Evolutionary conservation across 1,284 basidiomycete species (phyloP).

Genomic region (Cryptococcus amylolentus): DNA sequence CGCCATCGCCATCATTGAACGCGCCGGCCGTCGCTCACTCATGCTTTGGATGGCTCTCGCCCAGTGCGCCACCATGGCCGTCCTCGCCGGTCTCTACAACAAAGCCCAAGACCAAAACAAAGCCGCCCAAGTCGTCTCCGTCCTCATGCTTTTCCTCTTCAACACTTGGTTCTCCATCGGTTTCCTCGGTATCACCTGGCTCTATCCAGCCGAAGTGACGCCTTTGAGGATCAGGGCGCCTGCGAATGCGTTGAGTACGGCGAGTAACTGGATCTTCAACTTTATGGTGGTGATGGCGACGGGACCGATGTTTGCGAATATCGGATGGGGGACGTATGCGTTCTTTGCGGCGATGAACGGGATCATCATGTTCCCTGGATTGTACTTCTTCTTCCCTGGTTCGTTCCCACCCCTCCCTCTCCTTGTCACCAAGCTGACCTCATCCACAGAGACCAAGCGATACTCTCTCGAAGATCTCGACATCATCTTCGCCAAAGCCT

Average conservation of each 20-base stretch:
- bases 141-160: slow-evolving; percentile 49
- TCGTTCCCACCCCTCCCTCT: background rate
- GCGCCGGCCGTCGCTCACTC: slow-evolving; percentile 36
- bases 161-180: slow-evolving; percentile 45
- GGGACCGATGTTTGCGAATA: slow-evolving; percentile 38
- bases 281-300: slow-evolving; percentile 40
- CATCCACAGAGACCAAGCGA: slow-evolving; percentile 38
- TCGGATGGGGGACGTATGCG: slow-evolving; percentile 40
- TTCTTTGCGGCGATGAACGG: slow-evolving; percentile 41
- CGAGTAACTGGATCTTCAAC: slow-evolving; percentile 54
- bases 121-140: slow-evolving; percentile 44
- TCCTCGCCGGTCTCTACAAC: slow-evolving; percentile 42
- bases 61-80: slow-evolving; percentile 32
- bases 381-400: slow-evolving; percentile 23
- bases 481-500: slow-evolving; percentile 35
- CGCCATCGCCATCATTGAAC: slow-evolving; percentile 40
- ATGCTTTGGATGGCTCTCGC: slow-evolving; percentile 39
- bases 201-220: slow-evolving; percentile 44
- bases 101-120: slow-evolving; percentile 20
- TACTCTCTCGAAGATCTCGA: slow-evolving; percentile 38
- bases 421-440: slow-evolving; percentile 2
- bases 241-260: slow-evolving; percentile 65
- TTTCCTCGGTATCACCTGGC: slow-evolving; percentile 44
- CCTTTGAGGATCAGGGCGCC: slow-evolving; percentile 60
- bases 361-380: slow-evolving; percentile 36